phyloP scores from a whole-genome alignment of 148 eudicot genomes.

The Rhododendron ovatum region DNA sequence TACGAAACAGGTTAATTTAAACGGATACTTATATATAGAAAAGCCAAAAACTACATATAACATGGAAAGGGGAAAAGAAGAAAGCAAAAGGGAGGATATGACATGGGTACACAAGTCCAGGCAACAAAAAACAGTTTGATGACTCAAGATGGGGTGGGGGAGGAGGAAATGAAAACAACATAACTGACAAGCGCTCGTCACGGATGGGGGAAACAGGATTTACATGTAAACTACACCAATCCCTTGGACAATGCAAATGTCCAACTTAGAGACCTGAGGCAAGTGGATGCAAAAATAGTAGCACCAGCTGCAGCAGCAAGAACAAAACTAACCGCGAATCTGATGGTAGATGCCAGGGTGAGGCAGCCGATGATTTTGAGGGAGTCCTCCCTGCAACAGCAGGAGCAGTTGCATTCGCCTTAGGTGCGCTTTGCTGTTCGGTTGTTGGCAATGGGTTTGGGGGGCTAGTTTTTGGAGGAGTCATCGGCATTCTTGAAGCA shows the following conservation, averaged over 20 bases:
- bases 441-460: slow-evolving; percentile 58
- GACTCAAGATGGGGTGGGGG: not conserved
- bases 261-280: not conserved
- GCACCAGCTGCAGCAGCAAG: slow-evolving; percentile 21
- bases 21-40: not conserved
- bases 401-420: slow-evolving; percentile 59
- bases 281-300: slow-evolving; percentile 25
- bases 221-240: slow-evolving; percentile 20
- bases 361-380: slow-evolving; percentile 45
- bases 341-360: slow-evolving; percentile 11
- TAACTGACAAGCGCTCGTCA: not conserved
- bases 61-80: not conserved
- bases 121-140: not conserved
- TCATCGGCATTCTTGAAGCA: slow-evolving; percentile 28
- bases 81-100: not conserved
- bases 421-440: slow-evolving; percentile 57
- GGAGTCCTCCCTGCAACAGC: slow-evolving; percentile 83
- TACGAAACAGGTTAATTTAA: not conserved
- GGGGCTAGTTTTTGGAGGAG: slow-evolving; percentile 32
- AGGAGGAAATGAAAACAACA: not conserved
- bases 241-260: not conserved
- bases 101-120: not conserved
- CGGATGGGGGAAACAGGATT: slow-evolving; percentile 16
- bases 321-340: slow-evolving; percentile 12
- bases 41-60: not conserved